phyloP scores from a whole-genome alignment of 2,329 filamentous ascomycete genomes.

The Botryotinia convoluta region DNA sequence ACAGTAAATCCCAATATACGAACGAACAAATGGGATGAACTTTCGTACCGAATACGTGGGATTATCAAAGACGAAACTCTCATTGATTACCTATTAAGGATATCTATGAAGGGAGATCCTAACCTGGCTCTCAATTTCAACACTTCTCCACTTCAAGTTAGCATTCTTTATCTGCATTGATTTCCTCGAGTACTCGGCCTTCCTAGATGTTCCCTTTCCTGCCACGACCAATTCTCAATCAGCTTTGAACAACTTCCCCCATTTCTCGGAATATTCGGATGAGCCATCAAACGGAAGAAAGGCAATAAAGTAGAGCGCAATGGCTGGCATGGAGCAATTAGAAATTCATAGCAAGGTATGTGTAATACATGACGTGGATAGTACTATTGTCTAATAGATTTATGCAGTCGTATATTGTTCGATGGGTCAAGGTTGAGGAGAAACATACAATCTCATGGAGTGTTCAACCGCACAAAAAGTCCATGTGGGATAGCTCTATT shows the following conservation, averaged over 20 bases:
- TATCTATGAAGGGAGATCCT: background rate
- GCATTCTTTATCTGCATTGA: conserved; percentile 2
- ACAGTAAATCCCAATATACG: background rate
- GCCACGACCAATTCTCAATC: background rate
- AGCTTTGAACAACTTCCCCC: background rate
- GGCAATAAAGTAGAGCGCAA: conserved; percentile 63
- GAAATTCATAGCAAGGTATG: conserved; percentile 95
- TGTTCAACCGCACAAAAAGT: conserved; percentile 96
- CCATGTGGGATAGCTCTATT: conserved; percentile 57
- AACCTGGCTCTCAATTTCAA: background rate
- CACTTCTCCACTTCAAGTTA: background rate
- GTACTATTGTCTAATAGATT: conserved; percentile 23
- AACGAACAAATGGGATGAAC: background rate
- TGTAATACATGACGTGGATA: background rate
- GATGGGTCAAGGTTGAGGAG: conserved; percentile 90
- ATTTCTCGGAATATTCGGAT: background rate
- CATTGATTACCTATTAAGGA: background rate
- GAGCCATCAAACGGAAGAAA: background rate
- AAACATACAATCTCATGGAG: conserved; percentile 96
- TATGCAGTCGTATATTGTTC: conserved; percentile 87
- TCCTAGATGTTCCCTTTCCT: background rate
- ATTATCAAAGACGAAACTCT: conserved; percentile 1
- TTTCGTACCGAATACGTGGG: background rate
- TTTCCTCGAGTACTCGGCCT: background rate
- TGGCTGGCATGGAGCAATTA: conserved; percentile 95